A percentile compares a stretch with the other conserved stretches of the same genome.
These are phyloP conservation scores for Bipolaris victoriae DNA, from an alignment of 2,329 filamentous ascomycete genomes.

Conservation along the genomic window DNA sequence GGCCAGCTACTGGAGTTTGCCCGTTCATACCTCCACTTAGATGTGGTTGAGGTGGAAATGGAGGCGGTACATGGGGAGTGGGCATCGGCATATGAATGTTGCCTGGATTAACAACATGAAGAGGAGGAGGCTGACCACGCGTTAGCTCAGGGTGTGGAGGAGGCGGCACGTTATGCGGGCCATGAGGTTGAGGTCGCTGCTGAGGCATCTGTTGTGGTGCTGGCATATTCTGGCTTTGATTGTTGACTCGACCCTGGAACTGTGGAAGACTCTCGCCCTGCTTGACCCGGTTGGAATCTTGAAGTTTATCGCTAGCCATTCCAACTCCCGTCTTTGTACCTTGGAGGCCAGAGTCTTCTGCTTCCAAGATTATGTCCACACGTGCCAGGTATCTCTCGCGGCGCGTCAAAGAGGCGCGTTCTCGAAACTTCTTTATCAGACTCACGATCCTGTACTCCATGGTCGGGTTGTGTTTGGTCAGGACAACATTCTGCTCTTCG, in stretches of 20 bases:
- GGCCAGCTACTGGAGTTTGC: background rate
- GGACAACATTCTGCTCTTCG: conserved; percentile 32
- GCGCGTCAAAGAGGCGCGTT: conserved; percentile 13
- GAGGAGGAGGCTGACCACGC: conserved; percentile 8
- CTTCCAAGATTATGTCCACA: conserved; percentile 41
- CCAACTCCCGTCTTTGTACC: conserved; percentile 8
- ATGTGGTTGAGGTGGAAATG: conserved; percentile 13
- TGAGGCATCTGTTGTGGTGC: conserved; percentile 17
- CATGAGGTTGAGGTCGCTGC: conserved; percentile 8
- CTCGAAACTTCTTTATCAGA: conserved; percentile 30
- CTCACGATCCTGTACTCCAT: conserved; percentile 39
- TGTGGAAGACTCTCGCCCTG: background rate
- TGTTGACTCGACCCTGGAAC: conserved; percentile 5
- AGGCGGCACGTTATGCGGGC: conserved; percentile 5
- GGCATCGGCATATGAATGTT: conserved; percentile 5
- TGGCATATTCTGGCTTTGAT: conserved; percentile 7
- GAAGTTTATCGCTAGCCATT: background rate
- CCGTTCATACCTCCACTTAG: conserved; percentile 1
- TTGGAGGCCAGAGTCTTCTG: conserved; percentile 28
- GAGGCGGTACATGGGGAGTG: conserved; percentile 11
- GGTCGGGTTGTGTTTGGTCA: conserved; percentile 28
- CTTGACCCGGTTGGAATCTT: background rate
- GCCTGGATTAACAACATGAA: background rate
- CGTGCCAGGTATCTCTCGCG: conserved; percentile 24
- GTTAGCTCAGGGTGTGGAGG: conserved; percentile 14